phyloP scores from a whole-genome alignment of 2,329 filamentous ascomycete genomes.

The Coniochaeta sp. region DNA sequence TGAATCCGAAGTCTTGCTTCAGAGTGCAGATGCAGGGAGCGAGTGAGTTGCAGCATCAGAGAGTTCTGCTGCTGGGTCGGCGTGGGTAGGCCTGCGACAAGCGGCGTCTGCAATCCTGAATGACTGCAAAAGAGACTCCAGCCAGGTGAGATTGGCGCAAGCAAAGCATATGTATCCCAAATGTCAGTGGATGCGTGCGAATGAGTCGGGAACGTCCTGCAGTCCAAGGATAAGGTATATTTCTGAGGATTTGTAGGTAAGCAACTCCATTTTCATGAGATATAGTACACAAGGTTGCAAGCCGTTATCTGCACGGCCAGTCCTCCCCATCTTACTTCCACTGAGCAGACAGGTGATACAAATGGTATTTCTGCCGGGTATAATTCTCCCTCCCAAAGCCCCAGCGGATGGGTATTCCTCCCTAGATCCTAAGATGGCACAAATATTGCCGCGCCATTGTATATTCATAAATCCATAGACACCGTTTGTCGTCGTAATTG shows the following conservation, averaged over 20 bases:
- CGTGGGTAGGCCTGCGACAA: too few species aligned
- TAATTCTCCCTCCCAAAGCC: neutral
- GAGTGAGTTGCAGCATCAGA: too few species aligned
- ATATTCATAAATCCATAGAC: neutral
- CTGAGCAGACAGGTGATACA: neutral
- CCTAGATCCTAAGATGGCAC: neutral
- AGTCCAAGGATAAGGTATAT: neutral
- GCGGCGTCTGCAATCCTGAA: too few species aligned
- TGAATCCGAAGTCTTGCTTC: neutral
- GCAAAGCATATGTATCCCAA: too few species aligned
- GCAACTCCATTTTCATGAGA: neutral
- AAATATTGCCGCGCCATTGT: neutral
- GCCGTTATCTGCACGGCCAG: neutral
- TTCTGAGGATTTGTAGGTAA: neutral
- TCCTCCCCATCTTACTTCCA: neutral
- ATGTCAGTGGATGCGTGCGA: too few species aligned
- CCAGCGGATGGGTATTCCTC: neutral
- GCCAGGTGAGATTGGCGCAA: too few species aligned
- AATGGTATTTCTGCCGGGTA: neutral
- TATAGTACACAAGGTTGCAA: neutral
- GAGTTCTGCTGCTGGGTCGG: too few species aligned
- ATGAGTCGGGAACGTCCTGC: too few species aligned
- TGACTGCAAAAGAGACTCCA: too few species aligned
- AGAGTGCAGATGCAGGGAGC: too few species aligned
- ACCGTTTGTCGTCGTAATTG: conserved; percentile 1